Percentiles rank a stretch among this genome's conserved stretches.
phyloP scores from a whole-genome alignment of 129 eudicot genomes.

The Rutidosis leptorrhynchoides region DNA sequence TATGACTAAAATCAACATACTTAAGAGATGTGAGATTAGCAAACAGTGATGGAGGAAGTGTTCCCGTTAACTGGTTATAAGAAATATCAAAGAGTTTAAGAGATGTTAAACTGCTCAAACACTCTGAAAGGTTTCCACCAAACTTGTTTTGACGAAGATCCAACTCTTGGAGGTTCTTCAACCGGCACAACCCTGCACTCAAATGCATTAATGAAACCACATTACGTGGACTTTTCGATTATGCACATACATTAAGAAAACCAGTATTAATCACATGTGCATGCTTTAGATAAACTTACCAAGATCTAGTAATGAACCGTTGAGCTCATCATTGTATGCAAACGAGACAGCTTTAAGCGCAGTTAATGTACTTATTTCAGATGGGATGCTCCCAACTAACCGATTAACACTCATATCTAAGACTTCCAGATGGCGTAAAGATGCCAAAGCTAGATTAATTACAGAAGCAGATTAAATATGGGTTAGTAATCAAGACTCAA shows the following conservation, averaged over 20 bases:
- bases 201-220: too few species aligned
- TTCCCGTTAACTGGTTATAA: constrained; percentile 22
- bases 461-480: not conserved
- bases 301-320: not conserved
- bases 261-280: too few species aligned
- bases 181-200: constrained; percentile 25
- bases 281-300: constrained; percentile 14
- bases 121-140: constrained; percentile 20
- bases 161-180: constrained; percentile 31
- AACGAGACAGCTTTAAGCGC: constrained; percentile 17
- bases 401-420: too few species aligned
- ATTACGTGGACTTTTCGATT: too few species aligned
- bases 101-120: constrained; percentile 28
- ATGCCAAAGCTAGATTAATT: too few species aligned
- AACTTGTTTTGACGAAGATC: constrained; percentile 27
- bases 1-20: constrained; percentile 26
- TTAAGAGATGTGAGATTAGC: constrained; percentile 29
- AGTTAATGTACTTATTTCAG: too few species aligned
- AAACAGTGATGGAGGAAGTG: not conserved
- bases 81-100: constrained; percentile 27
- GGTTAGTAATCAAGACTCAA: too few species aligned
- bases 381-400: too few species aligned
- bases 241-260: too few species aligned
- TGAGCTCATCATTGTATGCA: not conserved
- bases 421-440: too few species aligned